Evolutionary conservation across 352 stramenopile species (phyloP).

Genomic region (Phytophthora citricola): DNA sequence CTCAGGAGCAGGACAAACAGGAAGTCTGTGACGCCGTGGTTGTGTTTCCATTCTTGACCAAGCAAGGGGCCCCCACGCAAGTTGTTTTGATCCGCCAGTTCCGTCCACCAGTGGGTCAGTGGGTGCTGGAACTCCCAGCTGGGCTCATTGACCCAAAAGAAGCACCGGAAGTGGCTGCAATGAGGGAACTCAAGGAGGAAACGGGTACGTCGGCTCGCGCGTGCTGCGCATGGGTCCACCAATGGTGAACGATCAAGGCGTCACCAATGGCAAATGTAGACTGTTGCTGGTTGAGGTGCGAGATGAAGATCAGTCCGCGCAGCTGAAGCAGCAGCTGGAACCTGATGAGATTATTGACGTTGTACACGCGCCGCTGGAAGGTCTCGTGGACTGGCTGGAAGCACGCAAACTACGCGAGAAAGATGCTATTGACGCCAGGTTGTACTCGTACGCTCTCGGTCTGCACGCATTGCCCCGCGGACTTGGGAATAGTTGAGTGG

Average conservation of each 20-base stretch:
- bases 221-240: constrained; percentile 77
- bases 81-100: constrained; percentile 93
- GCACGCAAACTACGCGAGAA: constrained; percentile 41
- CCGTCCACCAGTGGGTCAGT: constrained; percentile 83
- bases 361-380: constrained; percentile 61
- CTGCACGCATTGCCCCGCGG: constrained; percentile 43
- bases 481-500: constrained; percentile 12
- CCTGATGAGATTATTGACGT: constrained; percentile 80
- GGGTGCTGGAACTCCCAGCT: constrained; percentile 91
- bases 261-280: constrained; percentile 78
- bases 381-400: constrained; percentile 69
- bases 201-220: constrained; percentile 79
- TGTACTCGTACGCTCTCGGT: constrained; percentile 69
- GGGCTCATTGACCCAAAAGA: constrained; percentile 92
- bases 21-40: constrained; percentile 73
- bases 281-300: constrained; percentile 69
- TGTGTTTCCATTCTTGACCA: constrained; percentile 76
- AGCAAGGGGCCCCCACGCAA: constrained; percentile 27
- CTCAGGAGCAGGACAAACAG: constrained; percentile 9
- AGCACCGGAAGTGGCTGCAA: constrained; percentile 69
- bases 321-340: constrained; percentile 56
- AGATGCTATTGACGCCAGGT: constrained; percentile 60
- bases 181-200: constrained; percentile 90
- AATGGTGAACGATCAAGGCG: constrained; percentile 84
- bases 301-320: constrained; percentile 43